Percentiles rank a stretch among this genome's conserved stretches.
These are phyloP conservation scores for Castanea crenata DNA, from an alignment of 306 rosid genomes.

Conservation along the genomic window DNA sequence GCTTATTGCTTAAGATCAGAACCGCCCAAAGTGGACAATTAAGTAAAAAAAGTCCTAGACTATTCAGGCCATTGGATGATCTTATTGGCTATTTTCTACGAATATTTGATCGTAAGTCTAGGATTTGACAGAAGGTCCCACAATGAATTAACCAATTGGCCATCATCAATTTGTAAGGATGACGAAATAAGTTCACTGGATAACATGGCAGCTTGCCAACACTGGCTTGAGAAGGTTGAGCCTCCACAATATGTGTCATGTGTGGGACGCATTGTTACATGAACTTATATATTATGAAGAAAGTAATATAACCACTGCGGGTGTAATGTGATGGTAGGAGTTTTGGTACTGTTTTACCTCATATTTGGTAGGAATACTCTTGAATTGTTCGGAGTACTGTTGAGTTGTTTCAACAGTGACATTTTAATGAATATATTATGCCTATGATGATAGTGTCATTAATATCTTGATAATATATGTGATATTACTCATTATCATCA, in stretches of 20 bases:
- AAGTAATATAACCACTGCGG: too few species aligned
- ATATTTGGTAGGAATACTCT: too few species aligned
- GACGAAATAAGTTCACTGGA: constrained; percentile 25
- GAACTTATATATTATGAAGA: too few species aligned
- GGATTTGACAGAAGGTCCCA: not conserved
- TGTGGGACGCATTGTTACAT: too few species aligned
- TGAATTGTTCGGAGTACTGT: too few species aligned
- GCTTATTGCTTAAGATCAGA: not conserved
- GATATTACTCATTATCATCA: too few species aligned
- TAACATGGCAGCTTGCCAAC: not conserved
- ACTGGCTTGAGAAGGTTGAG: not conserved
- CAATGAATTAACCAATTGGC: not conserved
- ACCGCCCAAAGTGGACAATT: constrained; percentile 25
- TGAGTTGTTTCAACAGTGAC: rapidly evolving
- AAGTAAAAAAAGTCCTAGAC: constrained; percentile 12
- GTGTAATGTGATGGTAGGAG: too few species aligned
- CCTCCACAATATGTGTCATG: too few species aligned
- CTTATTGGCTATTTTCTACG: not conserved
- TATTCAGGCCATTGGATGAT: not conserved
- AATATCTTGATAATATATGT: rapidly evolving
- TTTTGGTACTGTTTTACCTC: too few species aligned
- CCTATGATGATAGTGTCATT: too few species aligned
- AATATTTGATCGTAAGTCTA: too few species aligned
- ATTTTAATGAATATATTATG: too few species aligned
- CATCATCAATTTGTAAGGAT: constrained; percentile 31